Evolutionary conservation across 2,329 filamentous ascomycete genomes (phyloP).

Genomic region (Colletotrichum falcatum): DNA sequence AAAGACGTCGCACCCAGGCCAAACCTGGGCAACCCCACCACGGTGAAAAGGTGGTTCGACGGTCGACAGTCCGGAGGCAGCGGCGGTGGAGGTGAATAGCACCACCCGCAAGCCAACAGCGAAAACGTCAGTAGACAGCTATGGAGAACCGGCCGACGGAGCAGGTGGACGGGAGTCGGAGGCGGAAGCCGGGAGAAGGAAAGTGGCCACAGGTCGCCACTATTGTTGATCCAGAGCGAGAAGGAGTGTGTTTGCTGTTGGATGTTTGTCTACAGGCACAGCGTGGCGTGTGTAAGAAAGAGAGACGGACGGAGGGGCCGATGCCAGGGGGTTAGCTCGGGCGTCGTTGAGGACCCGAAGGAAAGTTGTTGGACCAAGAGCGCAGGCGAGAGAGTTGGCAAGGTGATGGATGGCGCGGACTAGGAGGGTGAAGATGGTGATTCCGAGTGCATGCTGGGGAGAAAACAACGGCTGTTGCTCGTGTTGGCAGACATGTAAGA

Average conservation of each 20-base stretch:
- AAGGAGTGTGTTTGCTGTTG: constrained; percentile 8
- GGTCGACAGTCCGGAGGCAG: constrained; percentile 32
- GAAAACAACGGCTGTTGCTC: constrained; percentile 31
- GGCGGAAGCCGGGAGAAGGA: constrained; percentile 22
- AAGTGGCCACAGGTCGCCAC: constrained; percentile 31
- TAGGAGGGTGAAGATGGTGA: constrained; percentile 28
- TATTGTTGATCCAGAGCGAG: constrained; percentile 30
- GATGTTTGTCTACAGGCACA: constrained; percentile 15
- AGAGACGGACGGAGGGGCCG: constrained; percentile 15
- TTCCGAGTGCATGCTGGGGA: constrained; percentile 38
- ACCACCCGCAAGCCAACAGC: constrained; percentile 25
- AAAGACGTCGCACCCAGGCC: constrained; percentile 17
- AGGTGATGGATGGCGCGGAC: constrained; percentile 22
- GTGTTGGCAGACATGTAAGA: constrained; percentile 39
- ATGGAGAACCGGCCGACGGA: constrained; percentile 34
- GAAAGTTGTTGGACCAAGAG: constrained; percentile 4
- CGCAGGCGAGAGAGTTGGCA: background rate
- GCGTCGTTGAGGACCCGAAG: constrained; percentile 4
- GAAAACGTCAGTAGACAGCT: constrained; percentile 16
- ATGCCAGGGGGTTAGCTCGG: constrained; percentile 20
- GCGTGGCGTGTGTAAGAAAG: constrained; percentile 25
- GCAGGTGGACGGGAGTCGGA: constrained; percentile 28
- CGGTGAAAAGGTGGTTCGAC: constrained; percentile 38
- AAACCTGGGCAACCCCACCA: constrained; percentile 38
- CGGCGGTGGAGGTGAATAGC: constrained; percentile 25